These are phyloP conservation scores for Starmerella etchellsii DNA, from an alignment of 805 yeast species.

Conservation along the genomic window DNA sequence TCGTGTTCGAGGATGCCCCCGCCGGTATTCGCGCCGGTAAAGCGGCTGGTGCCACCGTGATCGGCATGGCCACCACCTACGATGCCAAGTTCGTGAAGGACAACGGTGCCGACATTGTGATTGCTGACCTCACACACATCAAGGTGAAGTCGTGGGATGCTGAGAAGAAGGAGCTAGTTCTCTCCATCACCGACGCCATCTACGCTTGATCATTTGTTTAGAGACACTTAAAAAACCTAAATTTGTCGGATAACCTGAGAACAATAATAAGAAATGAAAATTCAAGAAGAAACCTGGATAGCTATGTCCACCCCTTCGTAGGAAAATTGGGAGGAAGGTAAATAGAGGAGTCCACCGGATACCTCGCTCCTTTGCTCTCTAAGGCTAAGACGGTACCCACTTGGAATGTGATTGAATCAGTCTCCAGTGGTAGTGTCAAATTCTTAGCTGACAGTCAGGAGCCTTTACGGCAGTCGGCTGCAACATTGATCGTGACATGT, in stretches of 20 bases:
- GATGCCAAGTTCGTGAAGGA: constrained; percentile 52
- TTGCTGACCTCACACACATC: constrained; percentile 55
- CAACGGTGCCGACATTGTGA: constrained; percentile 73
- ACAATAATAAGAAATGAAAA: too few relatives aligned
- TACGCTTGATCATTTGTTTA: too few relatives aligned
- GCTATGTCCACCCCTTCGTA: too few relatives aligned
- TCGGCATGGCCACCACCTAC: constrained; percentile 75
- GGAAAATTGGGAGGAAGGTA: too few relatives aligned
- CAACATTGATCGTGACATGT: constrained; percentile 64
- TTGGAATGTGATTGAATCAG: constrained; percentile 40
- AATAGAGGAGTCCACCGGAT: constrained; percentile 55
- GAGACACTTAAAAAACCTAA: too few relatives aligned
- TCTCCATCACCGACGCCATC: constrained; percentile 19
- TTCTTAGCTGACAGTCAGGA: constrained; percentile 74
- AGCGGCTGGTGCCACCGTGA: constrained; percentile 68
- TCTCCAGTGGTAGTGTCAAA: constrained; percentile 45
- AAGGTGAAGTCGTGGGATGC: constrained; percentile 42
- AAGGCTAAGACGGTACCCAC: constrained; percentile 39
- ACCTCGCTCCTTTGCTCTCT: constrained; percentile 49
- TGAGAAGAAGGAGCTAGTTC: constrained; percentile 24
- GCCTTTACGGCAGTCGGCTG: constrained; percentile 65
- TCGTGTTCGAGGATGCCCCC: constrained; percentile 77
- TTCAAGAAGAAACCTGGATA: too few relatives aligned
- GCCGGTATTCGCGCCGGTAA: constrained; percentile 78
- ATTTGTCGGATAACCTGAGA: too few relatives aligned